Conservation (phyloP, 495 filamentous ascomycete genomes). For the Massariosphaeria phaeospora region DNA sequence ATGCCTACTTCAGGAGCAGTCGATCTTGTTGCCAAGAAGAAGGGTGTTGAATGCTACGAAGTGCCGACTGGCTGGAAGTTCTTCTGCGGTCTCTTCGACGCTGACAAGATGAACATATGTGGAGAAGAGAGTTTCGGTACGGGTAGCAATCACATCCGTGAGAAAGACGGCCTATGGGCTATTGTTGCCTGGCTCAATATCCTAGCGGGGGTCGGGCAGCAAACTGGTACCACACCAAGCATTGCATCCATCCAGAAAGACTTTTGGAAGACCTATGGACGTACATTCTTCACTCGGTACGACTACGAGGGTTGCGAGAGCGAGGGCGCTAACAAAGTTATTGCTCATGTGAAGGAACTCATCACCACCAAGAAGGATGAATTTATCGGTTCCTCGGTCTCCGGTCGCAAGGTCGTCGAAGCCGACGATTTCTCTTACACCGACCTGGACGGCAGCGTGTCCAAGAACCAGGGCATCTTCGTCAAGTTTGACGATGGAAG, state of each 20-base stretch:
- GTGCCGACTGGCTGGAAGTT: slow-evolving; percentile 99
- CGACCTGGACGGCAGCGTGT: slow-evolving; percentile 90
- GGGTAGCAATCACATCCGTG: slow-evolving; percentile 97
- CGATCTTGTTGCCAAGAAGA: slow-evolving; percentile 88
- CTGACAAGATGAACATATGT: slow-evolving; percentile 96
- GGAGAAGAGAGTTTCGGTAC: slow-evolving; percentile 98
- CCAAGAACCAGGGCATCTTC: slow-evolving; percentile 93
- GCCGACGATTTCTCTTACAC: slow-evolving; percentile 97
- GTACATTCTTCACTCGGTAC: slow-evolving; percentile 98
- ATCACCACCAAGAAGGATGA: slow-evolving; percentile 63
- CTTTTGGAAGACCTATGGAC: slow-evolving; percentile 95
- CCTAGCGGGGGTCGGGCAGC: slow-evolving; percentile 86
- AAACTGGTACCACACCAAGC: slow-evolving; percentile 67
- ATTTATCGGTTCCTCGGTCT: slow-evolving; percentile 77
- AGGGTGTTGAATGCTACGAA: slow-evolving; percentile 89
- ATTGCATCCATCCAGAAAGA: slow-evolving; percentile 93
- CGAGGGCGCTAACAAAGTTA: slow-evolving; percentile 82
- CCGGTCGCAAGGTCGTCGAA: slow-evolving; percentile 75
- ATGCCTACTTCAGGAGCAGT: slow-evolving; percentile 97
- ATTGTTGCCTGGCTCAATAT: slow-evolving; percentile 98
- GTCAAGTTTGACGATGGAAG: slow-evolving; percentile 92
- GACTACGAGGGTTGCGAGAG: slow-evolving; percentile 94
- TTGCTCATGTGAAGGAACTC: slow-evolving; percentile 64
- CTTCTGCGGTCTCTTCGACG: slow-evolving; percentile 97
- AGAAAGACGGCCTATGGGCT: slow-evolving; percentile 98